These are phyloP conservation scores for Aspergillus kassunensis DNA, from an alignment of 495 filamentous ascomycete species.

Conservation along the genomic window DNA sequence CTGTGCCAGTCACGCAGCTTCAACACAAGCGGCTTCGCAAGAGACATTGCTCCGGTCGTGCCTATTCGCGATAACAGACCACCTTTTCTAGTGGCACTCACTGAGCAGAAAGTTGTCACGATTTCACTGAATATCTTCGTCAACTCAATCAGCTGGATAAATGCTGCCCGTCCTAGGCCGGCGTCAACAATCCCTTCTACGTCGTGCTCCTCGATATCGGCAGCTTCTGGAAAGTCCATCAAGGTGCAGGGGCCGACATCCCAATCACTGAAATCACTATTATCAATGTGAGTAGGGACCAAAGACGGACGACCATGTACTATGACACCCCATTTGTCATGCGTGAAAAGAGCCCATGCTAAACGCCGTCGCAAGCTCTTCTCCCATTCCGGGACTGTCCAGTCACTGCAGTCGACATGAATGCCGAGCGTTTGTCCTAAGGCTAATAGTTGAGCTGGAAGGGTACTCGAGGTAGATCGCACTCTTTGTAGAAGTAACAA, in stretches of 20 bases:
- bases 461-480: slow-evolving; percentile 7
- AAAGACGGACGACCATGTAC: slow-evolving; percentile 84
- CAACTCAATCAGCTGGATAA: slow-evolving; percentile 65
- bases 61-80: slow-evolving; percentile 22
- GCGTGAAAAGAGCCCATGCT: slow-evolving; percentile 83
- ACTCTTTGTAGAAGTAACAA: slow-evolving; percentile 69
- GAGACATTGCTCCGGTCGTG: slow-evolving; percentile 52
- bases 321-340: slow-evolving; percentile 84
- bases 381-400: slow-evolving; percentile 82
- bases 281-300: slow-evolving; percentile 55
- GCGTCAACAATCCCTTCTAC: slow-evolving; percentile 43
- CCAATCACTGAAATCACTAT: slow-evolving; percentile 49
- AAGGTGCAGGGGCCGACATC: slow-evolving; percentile 10
- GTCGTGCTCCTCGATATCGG: slow-evolving; percentile 55
- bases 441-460: slow-evolving; percentile 51
- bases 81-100: slow-evolving; percentile 44
- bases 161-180: slow-evolving; percentile 56
- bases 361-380: slow-evolving; percentile 72
- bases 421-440: slow-evolving; percentile 78
- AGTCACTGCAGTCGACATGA: slow-evolving; percentile 73
- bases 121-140: slow-evolving; percentile 75
- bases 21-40: slow-evolving; percentile 79
- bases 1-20: slow-evolving; percentile 80
- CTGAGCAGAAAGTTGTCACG: slow-evolving; percentile 74
- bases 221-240: slow-evolving; percentile 61